These are phyloP conservation scores for Fraxinus ornus DNA, from an alignment of 305 asterid species.

Conservation along the genomic window DNA sequence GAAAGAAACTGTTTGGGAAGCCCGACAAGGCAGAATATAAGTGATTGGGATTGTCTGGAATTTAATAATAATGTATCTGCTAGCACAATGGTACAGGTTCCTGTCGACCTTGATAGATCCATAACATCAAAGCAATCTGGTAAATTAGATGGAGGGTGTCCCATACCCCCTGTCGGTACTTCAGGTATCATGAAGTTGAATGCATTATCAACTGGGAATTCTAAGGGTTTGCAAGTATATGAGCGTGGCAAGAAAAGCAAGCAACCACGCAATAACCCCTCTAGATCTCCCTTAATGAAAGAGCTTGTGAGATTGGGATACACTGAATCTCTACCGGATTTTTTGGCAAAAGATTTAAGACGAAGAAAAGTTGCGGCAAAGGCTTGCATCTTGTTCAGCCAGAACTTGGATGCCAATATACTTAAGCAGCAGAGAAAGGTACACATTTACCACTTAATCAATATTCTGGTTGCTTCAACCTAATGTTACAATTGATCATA, in stretches of 20 bases:
- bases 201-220: constrained; percentile 26
- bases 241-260: constrained; percentile 33
- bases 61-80: constrained; percentile 25
- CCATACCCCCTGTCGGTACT: constrained; percentile 25
- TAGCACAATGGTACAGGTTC: constrained; percentile 19
- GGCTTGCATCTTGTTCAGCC: constrained; percentile 68
- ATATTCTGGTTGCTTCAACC: constrained; percentile 13
- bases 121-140: constrained; percentile 28
- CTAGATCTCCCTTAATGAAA: constrained; percentile 54
- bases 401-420: constrained; percentile 52
- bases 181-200: constrained; percentile 27
- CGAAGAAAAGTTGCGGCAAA: constrained; percentile 40
- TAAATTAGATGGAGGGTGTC: constrained; percentile 23
- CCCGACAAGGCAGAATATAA: constrained; percentile 13
- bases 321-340: constrained; percentile 47
- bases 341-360: constrained; percentile 60
- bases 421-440: constrained; percentile 72
- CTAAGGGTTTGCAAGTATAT: constrained; percentile 27
- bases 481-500: constrained; percentile 10
- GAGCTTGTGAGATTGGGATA: constrained; percentile 72
- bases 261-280: constrained; percentile 21
- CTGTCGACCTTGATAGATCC: constrained; percentile 26
- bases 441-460: constrained; percentile 10
- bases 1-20: constrained; percentile 29
- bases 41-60: constrained; percentile 28